phyloP scores from a whole-genome alignment of 2,329 filamentous ascomycete species.

The Pseudogymnoascus sp. region DNA sequence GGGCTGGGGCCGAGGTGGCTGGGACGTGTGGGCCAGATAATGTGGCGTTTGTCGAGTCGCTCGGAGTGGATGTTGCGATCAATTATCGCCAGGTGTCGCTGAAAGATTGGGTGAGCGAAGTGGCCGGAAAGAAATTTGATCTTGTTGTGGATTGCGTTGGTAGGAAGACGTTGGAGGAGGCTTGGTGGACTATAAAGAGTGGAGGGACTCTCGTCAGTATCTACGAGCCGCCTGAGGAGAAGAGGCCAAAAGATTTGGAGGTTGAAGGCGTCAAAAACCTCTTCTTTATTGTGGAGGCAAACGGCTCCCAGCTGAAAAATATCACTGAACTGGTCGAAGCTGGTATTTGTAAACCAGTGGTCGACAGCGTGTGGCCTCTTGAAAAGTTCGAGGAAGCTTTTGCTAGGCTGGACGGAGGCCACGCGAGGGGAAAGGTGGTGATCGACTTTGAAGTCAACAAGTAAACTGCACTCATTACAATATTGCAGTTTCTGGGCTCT shows the following conservation, averaged over 20 bases:
- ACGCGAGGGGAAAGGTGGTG: slow-evolving; percentile 36
- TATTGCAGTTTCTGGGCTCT: background rate
- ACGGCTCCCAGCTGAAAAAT: slow-evolving; percentile 28
- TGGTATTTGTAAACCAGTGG: slow-evolving; percentile 27
- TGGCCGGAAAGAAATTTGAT: slow-evolving; percentile 29
- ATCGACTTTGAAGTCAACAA: slow-evolving; percentile 22
- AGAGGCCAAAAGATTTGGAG: slow-evolving; percentile 25
- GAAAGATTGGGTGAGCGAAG: slow-evolving; percentile 26
- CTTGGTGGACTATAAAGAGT: slow-evolving; percentile 34
- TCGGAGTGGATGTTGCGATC: slow-evolving; percentile 35
- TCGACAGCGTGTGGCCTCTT: slow-evolving; percentile 35
- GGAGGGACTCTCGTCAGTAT: slow-evolving; percentile 33
- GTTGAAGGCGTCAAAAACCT: slow-evolving; percentile 25
- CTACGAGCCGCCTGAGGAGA: slow-evolving; percentile 28
- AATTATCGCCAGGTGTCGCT: slow-evolving; percentile 31
- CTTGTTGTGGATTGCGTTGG: slow-evolving; percentile 38
- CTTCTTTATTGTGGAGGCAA: slow-evolving; percentile 36
- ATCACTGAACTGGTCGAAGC: slow-evolving; percentile 33
- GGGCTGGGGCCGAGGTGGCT: slow-evolving; percentile 31
- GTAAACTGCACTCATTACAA: background rate
- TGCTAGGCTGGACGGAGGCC: slow-evolving; percentile 30
- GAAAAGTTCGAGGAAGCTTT: slow-evolving; percentile 34
- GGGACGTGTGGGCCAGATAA: slow-evolving; percentile 33
- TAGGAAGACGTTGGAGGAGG: slow-evolving; percentile 32
- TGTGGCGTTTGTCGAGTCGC: slow-evolving; percentile 29